phyloP scores from a whole-genome alignment of 1,284 basidiomycete genomes.

The Xerocomus amazonicus region DNA sequence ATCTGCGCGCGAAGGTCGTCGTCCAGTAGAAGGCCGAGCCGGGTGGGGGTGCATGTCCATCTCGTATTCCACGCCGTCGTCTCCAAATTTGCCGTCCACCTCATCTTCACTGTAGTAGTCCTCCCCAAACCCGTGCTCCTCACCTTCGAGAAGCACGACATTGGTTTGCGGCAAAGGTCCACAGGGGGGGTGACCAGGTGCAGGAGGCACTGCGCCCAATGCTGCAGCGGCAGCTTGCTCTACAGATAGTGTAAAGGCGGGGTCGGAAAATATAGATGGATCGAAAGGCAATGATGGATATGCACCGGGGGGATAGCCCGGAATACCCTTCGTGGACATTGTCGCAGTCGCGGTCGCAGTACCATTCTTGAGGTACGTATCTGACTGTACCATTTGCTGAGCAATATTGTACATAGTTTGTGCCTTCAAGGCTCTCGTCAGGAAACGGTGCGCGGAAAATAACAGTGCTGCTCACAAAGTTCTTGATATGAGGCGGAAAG shows the following conservation, averaged over 20 bases:
- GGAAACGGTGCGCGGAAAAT: slow-evolving; percentile 21
- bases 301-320: slow-evolving; percentile 33
- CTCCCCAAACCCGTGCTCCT: slow-evolving; percentile 43
- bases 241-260: slow-evolving; percentile 49
- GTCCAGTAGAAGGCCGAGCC: slow-evolving; percentile 18
- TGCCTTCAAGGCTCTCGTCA: slow-evolving; percentile 40
- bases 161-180: slow-evolving; percentile 37
- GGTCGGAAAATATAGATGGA: slow-evolving; percentile 53
- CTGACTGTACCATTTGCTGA: slow-evolving; percentile 61
- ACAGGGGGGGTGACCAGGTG: slow-evolving; percentile 31
- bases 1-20: slow-evolving; percentile 11
- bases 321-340: slow-evolving; percentile 34
- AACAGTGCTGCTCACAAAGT: slow-evolving; percentile 44
- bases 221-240: slow-evolving; percentile 49
- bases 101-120: slow-evolving; percentile 48
- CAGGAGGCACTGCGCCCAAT: slow-evolving; percentile 34
- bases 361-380: slow-evolving; percentile 38
- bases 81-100: slow-evolving; percentile 41
- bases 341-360: slow-evolving; percentile 35
- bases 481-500: slow-evolving; percentile 50
- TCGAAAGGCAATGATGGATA: slow-evolving; percentile 45
- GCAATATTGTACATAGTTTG: slow-evolving; percentile 66
- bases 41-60: slow-evolving; percentile 28
- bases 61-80: slow-evolving; percentile 40
- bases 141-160: slow-evolving; percentile 41